Evolutionary conservation across 2,329 filamentous ascomycete species (phyloP).

Genomic region (Myriosclerotinia curreyana): DNA sequence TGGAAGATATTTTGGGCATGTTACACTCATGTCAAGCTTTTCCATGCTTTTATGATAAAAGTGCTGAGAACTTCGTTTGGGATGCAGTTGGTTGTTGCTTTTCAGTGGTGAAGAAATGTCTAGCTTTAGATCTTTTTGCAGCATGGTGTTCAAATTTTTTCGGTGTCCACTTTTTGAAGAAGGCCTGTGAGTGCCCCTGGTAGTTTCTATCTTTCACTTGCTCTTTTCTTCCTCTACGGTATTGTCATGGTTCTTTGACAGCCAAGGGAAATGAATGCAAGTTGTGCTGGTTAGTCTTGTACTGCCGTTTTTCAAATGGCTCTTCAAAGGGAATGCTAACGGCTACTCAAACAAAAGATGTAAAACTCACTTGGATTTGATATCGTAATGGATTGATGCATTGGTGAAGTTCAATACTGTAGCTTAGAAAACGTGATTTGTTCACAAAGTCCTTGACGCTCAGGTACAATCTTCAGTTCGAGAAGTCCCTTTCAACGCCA

Average conservation of each 20-base stretch:
- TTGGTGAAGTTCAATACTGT: background rate
- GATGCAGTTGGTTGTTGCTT: background rate
- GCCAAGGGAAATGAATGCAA: too few species aligned
- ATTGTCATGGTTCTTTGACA: too few species aligned
- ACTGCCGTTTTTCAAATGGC: background rate
- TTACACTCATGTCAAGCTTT: background rate
- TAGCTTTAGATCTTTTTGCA: background rate
- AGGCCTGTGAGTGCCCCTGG: too few species aligned
- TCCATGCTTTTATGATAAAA: too few species aligned
- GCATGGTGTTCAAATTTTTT: too few species aligned
- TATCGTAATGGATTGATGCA: background rate
- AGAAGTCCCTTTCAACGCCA: background rate
- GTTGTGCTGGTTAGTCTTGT: background rate
- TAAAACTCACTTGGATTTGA: background rate
- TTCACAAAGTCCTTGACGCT: too few species aligned
- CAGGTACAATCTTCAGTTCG: fast-evolving
- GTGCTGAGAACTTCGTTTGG: background rate
- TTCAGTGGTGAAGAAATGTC: background rate
- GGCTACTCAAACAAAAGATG: background rate
- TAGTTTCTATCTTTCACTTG: background rate
- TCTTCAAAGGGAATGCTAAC: background rate
- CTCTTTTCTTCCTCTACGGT: background rate
- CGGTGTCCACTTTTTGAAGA: background rate
- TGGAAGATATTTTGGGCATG: background rate
- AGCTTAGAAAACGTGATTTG: background rate